A percentile compares a stretch with the other conserved stretches of the same genome.
Conservation (phyloP, 2,329 filamentous ascomycete genomes). For the Apiospora phragmitis region DNA sequence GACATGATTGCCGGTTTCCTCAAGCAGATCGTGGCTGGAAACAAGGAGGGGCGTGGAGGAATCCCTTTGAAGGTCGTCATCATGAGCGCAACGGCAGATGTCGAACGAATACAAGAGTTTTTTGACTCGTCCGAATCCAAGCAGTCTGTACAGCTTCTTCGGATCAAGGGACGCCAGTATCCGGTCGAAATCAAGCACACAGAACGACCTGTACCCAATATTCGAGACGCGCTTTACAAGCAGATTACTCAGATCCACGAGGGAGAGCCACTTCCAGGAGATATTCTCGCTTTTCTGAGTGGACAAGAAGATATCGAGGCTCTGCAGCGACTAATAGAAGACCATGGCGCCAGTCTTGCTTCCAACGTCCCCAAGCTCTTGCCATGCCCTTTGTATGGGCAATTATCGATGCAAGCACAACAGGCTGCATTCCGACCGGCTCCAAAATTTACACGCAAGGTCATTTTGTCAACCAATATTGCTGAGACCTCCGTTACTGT, state of each 20-base stretch:
- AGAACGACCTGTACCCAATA: conserved; percentile 71
- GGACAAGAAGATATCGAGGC: conserved; percentile 92
- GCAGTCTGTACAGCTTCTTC: conserved; percentile 45
- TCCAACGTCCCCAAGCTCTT: conserved; percentile 72
- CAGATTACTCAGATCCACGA: conserved; percentile 84
- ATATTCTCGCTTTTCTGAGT: conserved; percentile 88
- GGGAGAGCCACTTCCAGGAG: conserved; percentile 87
- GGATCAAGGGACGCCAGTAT: conserved; percentile 84
- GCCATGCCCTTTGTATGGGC: conserved; percentile 83
- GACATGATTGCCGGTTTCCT: conserved; percentile 89
- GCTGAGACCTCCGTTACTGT: conserved; percentile 98
- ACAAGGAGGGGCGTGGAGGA: conserved; percentile 66
- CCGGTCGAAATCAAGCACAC: conserved; percentile 80
- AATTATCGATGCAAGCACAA: conserved; percentile 83
- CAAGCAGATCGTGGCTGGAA: conserved; percentile 68
- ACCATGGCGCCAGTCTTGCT: conserved; percentile 72
- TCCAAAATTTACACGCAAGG: conserved; percentile 74
- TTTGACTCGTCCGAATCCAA: conserved; percentile 47
- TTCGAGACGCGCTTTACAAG: conserved; percentile 79
- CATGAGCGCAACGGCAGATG: conserved; percentile 96
- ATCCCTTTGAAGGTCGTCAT: conserved; percentile 83
- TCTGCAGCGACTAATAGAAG: conserved; percentile 76
- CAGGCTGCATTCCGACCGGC: conserved; percentile 81
- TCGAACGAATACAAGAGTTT: conserved; percentile 75
- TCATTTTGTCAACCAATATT: conserved; percentile 94